Percentiles rank a stretch among this genome's conserved stretches.
These are phyloP conservation scores for Mariannaea sp. DNA, from an alignment of 2,329 filamentous ascomycete species.

Conservation along the genomic window DNA sequence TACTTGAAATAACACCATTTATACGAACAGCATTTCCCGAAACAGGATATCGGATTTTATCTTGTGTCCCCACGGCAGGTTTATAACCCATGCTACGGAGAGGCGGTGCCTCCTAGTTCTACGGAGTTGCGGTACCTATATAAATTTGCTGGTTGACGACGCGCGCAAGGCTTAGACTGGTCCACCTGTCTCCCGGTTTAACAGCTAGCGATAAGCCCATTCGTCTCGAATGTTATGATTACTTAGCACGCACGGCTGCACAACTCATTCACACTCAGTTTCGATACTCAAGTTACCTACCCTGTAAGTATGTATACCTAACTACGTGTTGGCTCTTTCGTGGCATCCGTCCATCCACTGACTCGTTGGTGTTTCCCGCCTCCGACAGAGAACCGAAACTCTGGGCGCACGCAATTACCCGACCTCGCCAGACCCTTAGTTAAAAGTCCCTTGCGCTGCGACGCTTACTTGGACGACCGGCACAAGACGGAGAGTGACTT, in stretches of 20 bases:
- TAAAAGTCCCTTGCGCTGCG: neutral
- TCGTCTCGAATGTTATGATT: neutral
- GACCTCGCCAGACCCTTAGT: neutral
- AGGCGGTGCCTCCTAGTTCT: constrained; percentile 1
- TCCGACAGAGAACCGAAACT: constrained; percentile 12
- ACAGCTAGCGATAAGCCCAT: neutral
- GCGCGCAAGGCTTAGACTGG: constrained; percentile 1
- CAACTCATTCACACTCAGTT: no score
- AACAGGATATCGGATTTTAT: constrained; percentile 4
- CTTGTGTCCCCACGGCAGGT: neutral
- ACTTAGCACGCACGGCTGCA: no score
- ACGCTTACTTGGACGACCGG: constrained; percentile 5
- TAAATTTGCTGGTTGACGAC: neutral
- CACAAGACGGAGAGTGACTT: constrained; percentile 14
- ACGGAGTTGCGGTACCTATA: constrained; percentile 3
- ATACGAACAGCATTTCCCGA: constrained; percentile 17
- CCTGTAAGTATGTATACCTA: neutral
- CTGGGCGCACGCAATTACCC: constrained; percentile 1
- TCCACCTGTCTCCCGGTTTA: neutral
- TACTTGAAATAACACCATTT: constrained; percentile 10
- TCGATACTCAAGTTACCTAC: neutral
- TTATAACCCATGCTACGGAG: neutral
- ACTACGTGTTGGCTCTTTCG: no score
- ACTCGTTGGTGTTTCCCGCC: constrained; percentile 15
- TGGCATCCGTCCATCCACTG: constrained; percentile 16